Conservation (phyloP, 2,329 filamentous ascomycete genomes). For the Orbilia brochopaga region DNA sequence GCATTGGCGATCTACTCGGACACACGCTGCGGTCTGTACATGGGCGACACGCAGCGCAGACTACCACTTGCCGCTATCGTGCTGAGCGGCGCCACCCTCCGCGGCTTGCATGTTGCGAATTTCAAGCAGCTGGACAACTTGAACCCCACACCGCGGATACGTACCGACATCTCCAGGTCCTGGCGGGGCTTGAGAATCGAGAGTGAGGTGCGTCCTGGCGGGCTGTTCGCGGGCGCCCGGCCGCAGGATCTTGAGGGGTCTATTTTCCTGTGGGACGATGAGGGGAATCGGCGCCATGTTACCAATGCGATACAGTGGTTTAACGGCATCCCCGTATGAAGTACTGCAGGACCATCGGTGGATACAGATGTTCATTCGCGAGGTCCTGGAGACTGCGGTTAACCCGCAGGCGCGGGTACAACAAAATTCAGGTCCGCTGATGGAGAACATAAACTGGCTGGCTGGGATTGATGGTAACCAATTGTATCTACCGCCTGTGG, state of each 20-base stretch:
- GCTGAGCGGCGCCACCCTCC: slow-evolving; percentile 7
- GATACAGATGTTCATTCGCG: slow-evolving; percentile 12
- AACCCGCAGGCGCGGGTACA: neutral
- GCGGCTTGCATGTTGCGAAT: slow-evolving; percentile 27
- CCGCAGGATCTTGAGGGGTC: slow-evolving; percentile 13
- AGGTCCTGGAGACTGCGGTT: slow-evolving; percentile 16
- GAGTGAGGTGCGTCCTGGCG: neutral
- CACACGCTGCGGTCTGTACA: slow-evolving; percentile 1
- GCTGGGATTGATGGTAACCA: neutral
- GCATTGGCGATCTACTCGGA: slow-evolving; percentile 28
- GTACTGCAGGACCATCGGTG: neutral
- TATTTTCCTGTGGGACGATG: slow-evolving; percentile 21
- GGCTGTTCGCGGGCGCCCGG: slow-evolving; percentile 8
- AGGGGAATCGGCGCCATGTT: neutral
- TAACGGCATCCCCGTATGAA: slow-evolving; percentile 30
- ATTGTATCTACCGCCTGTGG: neutral
- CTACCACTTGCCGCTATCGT: slow-evolving; percentile 20
- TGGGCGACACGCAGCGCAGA: neutral
- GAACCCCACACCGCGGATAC: neutral
- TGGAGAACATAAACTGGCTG: slow-evolving; percentile 1
- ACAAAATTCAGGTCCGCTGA: neutral
- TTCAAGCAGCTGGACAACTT: slow-evolving; percentile 8
- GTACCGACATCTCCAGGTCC: neutral
- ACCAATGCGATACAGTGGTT: slow-evolving; percentile 3
- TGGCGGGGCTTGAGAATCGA: slow-evolving; percentile 7